phyloP scores from a whole-genome alignment of 768 basidiomycete species.

The Jaapia argillacea region DNA sequence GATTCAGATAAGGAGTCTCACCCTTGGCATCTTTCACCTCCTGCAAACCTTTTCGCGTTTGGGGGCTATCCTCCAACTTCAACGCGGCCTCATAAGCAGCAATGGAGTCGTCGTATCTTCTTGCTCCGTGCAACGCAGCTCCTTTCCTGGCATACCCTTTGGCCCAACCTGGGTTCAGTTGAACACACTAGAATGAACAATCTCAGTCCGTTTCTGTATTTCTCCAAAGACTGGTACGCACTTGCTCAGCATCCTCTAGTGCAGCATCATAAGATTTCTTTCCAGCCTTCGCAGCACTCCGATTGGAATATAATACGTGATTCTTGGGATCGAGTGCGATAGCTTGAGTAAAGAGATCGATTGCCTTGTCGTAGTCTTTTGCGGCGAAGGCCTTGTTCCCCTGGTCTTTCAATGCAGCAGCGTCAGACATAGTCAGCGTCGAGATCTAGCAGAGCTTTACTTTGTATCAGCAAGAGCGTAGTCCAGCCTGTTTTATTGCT shows the following conservation, averaged over 20 bases:
- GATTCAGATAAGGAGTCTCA: constrained; percentile 16
- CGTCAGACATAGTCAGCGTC: neutral
- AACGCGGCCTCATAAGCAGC: constrained; percentile 76
- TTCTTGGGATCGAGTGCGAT: constrained; percentile 77
- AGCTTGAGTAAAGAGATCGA: constrained; percentile 73
- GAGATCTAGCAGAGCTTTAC: neutral
- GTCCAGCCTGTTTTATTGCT: neutral
- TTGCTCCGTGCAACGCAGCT: constrained; percentile 81
- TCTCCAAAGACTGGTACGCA: constrained; percentile 22
- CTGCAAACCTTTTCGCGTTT: constrained; percentile 77
- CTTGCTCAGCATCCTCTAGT: constrained; percentile 85
- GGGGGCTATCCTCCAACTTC: constrained; percentile 72
- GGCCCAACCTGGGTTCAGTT: constrained; percentile 70
- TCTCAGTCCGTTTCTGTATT: neutral
- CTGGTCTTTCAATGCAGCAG: constrained; percentile 64
- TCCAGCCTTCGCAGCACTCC: constrained; percentile 85
- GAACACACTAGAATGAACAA: constrained; percentile 49
- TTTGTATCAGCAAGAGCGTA: neutral
- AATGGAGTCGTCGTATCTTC: constrained; percentile 75
- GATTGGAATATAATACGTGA: constrained; percentile 87
- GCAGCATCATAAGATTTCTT: constrained; percentile 71
- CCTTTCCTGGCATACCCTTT: constrained; percentile 92
- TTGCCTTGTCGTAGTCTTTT: constrained; percentile 85
- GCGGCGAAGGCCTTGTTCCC: constrained; percentile 95
- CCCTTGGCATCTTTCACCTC: constrained; percentile 85